Base-by-base conservation (phyloP, 140 eudicot genomes). In the Flaveria floridana region DNA sequence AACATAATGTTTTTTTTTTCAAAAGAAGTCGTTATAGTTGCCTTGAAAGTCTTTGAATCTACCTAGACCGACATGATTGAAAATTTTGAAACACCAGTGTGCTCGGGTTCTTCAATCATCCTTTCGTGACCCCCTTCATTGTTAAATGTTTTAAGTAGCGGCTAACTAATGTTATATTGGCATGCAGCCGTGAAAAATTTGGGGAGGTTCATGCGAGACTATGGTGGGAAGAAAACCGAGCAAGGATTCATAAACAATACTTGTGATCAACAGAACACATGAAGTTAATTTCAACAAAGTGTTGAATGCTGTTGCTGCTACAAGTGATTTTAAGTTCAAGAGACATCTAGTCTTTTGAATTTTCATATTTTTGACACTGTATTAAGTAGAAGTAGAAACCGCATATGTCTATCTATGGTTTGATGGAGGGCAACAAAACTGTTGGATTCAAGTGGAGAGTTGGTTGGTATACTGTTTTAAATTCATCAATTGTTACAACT, bases 181-280 rank as follows among this genome's bases (percentile, higher is more conserved):
- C 34, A 23, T 79, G 82, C 87, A 88, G 95, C 74, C 95, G 90
- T 66, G 95, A 85, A 61, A 86, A 82, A 55, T 88, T 88, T 25
- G 90, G 90, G 58, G 95, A 88, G 84, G 85, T 88, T 75, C 90
- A 88, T 63, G 95, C 90, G 34, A 81, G 95, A 82, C 67, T 88
- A 25, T 88, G 95, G 95, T 88, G 95, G 95, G 95, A 88, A 78
- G 95, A 88, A 56, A 88, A 88, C 67, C 79, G 89, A 34, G 82
- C 95, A 20, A 88, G 95, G 85, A 81, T 88, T 26, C 95, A 86
- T 64, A 82, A 79, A 77, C 90, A 86, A 59, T 88, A 88, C 80
- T 77, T 88, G 75, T 88, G 87, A 88, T 70, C 41, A 28, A 25
- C 42, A 28, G 26, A 64, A 62, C 14, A 63, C 30, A 42, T 11